phyloP scores from a whole-genome alignment of 2,329 filamentous ascomycete genomes.

The Sclerotinia trifoliorum region DNA sequence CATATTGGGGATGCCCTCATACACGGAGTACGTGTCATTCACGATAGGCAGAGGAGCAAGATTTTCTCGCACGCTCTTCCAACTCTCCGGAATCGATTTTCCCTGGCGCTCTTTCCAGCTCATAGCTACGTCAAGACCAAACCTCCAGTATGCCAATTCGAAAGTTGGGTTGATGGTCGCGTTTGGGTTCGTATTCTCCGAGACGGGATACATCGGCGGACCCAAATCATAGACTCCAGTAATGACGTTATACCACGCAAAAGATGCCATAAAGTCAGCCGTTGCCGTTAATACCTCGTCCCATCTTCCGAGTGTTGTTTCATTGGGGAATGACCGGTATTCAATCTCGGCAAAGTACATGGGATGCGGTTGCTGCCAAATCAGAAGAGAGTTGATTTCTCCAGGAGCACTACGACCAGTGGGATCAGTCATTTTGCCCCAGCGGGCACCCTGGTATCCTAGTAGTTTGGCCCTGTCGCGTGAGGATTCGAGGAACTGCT shows the following conservation, averaged over 20 bases:
- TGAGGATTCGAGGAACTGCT: conserved; percentile 40
- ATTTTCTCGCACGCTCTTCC: conserved; percentile 50
- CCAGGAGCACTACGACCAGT: conserved; percentile 56
- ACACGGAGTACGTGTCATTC: conserved; percentile 53
- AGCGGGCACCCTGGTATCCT: conserved; percentile 44
- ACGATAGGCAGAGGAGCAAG: conserved; percentile 53
- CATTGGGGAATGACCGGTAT: conserved; percentile 48
- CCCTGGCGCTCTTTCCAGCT: conserved; percentile 52
- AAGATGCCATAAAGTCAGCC: conserved; percentile 60
- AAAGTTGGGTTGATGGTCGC: conserved; percentile 57
- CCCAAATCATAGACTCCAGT: conserved; percentile 53
- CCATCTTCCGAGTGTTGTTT: conserved; percentile 51
- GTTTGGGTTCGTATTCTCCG: conserved; percentile 59
- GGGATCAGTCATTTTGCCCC: conserved; percentile 58
- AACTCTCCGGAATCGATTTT: conserved; percentile 45
- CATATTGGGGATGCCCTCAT: conserved; percentile 50
- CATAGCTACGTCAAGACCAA: conserved; percentile 55
- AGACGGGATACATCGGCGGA: conserved; percentile 51
- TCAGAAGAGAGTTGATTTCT: conserved; percentile 59
- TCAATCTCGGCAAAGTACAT: conserved; percentile 60
- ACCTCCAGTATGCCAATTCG: conserved; percentile 60
- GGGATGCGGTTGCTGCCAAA: conserved; percentile 62
- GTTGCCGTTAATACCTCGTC: conserved; percentile 50
- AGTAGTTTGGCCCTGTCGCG: conserved; percentile 38
- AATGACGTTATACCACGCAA: conserved; percentile 53